A percentile compares a stretch with the other conserved stretches of the same genome.
These are phyloP conservation scores for Fusarium pseudonygamai DNA, from an alignment of 2,329 filamentous ascomycete genomes.

Conservation along the genomic window DNA sequence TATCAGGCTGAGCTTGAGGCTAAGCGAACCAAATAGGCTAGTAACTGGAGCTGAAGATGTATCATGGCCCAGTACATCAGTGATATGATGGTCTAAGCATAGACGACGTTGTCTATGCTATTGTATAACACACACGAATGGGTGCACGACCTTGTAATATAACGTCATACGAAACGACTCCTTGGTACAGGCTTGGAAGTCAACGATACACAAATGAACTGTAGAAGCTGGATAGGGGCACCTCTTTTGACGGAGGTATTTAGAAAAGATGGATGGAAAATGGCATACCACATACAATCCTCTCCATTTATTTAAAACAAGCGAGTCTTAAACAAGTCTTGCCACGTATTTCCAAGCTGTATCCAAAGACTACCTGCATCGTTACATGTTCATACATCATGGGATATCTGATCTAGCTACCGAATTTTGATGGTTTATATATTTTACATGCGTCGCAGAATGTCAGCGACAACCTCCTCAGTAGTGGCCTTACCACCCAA, in stretches of 20 bases:
- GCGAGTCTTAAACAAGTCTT: constrained; percentile 1
- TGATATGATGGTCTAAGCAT: constrained; percentile 14
- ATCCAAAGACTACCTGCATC: not conserved
- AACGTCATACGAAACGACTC: constrained; percentile 30
- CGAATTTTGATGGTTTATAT: constrained; percentile 7
- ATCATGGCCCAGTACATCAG: not conserved
- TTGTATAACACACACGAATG: constrained; percentile 39
- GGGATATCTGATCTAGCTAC: constrained; percentile 2
- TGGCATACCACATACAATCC: constrained; percentile 38
- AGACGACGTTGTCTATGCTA: constrained; percentile 9
- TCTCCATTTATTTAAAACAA: constrained; percentile 31
- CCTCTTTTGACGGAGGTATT: not conserved
- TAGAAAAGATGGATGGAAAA: constrained; percentile 25
- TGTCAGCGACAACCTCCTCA: constrained; percentile 85
- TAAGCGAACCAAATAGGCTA: constrained; percentile 62
- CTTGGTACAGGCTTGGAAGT: constrained; percentile 16
- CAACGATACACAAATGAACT: constrained; percentile 31
- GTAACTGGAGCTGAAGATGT: not conserved
- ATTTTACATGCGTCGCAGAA: constrained; percentile 79
- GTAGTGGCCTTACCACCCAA: constrained; percentile 89
- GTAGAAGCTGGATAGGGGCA: constrained; percentile 7
- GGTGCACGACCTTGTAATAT: constrained; percentile 43
- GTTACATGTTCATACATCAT: not conserved
- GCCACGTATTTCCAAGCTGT: not conserved
- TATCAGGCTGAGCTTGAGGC: constrained; percentile 67